phyloP scores from a whole-genome alignment of 345 rosid genomes.

The Atalantia buxifolia region DNA sequence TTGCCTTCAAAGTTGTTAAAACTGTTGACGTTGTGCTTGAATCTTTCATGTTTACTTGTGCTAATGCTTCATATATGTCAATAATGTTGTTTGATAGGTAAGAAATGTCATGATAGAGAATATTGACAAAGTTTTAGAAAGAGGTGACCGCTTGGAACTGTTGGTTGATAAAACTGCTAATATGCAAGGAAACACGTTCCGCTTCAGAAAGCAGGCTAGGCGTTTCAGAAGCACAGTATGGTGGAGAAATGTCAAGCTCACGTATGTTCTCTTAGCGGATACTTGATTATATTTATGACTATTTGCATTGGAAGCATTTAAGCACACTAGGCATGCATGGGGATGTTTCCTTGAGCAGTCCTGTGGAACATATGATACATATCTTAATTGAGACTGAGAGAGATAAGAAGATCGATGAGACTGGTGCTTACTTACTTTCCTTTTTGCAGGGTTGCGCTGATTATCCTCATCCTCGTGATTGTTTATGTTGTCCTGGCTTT shows the following conservation, averaged over 20 bases:
- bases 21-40: neutral
- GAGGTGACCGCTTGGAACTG: conserved; percentile 94
- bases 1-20: neutral
- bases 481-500: conserved; percentile 69
- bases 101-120: conserved; percentile 94
- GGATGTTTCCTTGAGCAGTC: neutral
- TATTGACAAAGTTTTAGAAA: conserved; percentile 84
- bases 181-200: conserved; percentile 94
- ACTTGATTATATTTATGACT: neutral
- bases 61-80: neutral
- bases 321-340: neutral
- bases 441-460: conserved; percentile 59
- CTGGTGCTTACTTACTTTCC: conserved; percentile 14
- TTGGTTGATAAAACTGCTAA: conserved; percentile 91
- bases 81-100: conserved; percentile 39
- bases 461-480: conserved; percentile 56
- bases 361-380: neutral
- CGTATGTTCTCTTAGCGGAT: conserved; percentile 40
- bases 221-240: conserved; percentile 74
- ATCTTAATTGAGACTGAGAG: neutral
- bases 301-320: neutral
- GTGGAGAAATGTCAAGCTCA: conserved; percentile 96
- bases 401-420: neutral
- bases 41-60: neutral
- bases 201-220: conserved; percentile 94